A percentile compares a stretch with the other conserved stretches of the same genome.
Conservation (phyloP, 768 basidiomycete genomes). For the Roridomyces roridus region DNA sequence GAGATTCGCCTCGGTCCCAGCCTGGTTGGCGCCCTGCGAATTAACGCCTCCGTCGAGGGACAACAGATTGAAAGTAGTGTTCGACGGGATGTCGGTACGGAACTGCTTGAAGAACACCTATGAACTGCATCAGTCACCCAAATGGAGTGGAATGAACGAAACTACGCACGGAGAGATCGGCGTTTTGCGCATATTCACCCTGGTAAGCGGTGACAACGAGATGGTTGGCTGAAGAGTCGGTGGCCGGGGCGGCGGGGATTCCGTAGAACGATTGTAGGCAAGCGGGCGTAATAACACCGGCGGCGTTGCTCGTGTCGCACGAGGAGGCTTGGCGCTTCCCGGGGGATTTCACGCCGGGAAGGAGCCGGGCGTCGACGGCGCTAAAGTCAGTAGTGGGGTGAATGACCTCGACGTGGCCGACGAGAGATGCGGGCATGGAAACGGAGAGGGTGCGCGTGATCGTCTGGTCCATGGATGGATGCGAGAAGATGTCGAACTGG, state of each 20-base stretch:
- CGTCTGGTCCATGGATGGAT: background rate
- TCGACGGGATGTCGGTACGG: background rate
- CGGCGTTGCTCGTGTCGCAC: background rate
- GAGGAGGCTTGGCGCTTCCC: background rate
- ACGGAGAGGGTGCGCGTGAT: background rate
- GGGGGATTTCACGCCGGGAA: background rate
- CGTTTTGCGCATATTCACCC: background rate
- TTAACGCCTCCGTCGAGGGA: background rate
- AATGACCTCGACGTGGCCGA: background rate
- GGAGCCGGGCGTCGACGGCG: too few relatives aligned
- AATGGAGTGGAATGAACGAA: background rate
- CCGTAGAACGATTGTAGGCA: slow-evolving; percentile 9
- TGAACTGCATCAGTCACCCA: background rate
- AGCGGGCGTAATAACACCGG: background rate
- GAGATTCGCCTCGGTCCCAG: background rate
- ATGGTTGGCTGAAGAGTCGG: background rate
- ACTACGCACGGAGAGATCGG: slow-evolving; percentile 4
- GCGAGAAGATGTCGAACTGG: background rate
- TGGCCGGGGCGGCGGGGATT: slow-evolving; percentile 4
- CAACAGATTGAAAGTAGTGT: background rate
- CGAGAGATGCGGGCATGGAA: background rate
- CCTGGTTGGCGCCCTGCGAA: background rate
- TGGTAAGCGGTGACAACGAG: slow-evolving; percentile 6
- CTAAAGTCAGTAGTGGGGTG: background rate
- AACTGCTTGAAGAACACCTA: background rate